These are phyloP conservation scores for Apiospora aurea DNA, from an alignment of 2,329 filamentous ascomycete species.

Conservation along the genomic window DNA sequence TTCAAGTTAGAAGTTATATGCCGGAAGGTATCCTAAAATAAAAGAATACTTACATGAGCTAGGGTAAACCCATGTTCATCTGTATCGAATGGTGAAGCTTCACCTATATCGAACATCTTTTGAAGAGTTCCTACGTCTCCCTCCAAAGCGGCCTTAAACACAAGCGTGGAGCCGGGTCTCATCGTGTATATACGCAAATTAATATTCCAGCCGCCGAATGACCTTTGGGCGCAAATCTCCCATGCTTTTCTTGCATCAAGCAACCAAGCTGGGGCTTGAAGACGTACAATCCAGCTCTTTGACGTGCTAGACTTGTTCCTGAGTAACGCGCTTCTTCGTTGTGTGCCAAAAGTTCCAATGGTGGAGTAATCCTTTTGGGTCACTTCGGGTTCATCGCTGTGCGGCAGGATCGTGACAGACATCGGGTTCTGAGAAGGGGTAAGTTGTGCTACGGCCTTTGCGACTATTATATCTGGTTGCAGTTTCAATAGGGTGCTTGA, in stretches of 20 bases:
- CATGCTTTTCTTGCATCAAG: neutral
- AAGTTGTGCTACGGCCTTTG: neutral
- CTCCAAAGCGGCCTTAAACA: accelerated
- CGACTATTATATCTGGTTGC: neutral
- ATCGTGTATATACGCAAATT: neutral
- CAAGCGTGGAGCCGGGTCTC: accelerated
- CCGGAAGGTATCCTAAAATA: too few species aligned
- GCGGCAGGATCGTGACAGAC: neutral
- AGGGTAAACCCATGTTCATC: neutral
- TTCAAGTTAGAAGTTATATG: too few species aligned
- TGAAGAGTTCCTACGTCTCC: neutral
- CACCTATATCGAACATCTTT: neutral
- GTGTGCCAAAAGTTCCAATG: too few species aligned
- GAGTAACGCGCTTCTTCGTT: too few species aligned
- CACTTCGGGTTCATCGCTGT: neutral
- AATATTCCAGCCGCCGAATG: neutral
- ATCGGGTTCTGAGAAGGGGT: neutral
- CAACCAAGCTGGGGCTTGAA: neutral
- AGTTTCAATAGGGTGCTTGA: neutral
- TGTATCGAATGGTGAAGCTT: neutral
- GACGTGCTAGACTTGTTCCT: neutral
- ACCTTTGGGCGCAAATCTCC: neutral
- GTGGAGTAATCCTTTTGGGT: too few species aligned
- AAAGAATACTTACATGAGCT: neutral
- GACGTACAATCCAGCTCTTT: neutral